A percentile compares a stretch with the other conserved stretches of the same genome.
Evolutionary conservation across 352 stramenopile species (phyloP).

Genomic region (Globisporangium echinulatum): DNA sequence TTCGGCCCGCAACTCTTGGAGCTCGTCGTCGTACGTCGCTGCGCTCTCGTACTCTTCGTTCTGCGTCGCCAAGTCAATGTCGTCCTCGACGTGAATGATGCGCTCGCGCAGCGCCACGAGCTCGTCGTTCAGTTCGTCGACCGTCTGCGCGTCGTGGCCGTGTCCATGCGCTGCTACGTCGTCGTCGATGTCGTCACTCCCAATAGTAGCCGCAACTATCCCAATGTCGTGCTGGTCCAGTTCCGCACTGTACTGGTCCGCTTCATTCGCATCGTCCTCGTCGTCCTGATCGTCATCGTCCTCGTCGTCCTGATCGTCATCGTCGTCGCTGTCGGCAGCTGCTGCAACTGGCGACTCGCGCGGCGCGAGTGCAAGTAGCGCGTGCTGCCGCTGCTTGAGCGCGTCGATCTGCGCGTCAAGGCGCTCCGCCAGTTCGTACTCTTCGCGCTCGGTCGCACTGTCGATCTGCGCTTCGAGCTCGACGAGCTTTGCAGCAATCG

Average conservation of each 20-base stretch:
- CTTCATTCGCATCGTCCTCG: constrained; percentile 17
- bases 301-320: constrained; percentile 18
- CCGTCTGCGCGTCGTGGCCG: constrained; percentile 10
- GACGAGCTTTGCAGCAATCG: constrained; percentile 48
- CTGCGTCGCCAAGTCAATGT: constrained; percentile 62
- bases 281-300: constrained; percentile 20
- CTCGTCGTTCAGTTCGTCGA: constrained; percentile 33
- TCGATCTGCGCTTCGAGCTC: constrained; percentile 68
- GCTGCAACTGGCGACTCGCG: constrained; percentile 8
- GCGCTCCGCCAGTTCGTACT: constrained; percentile 72
- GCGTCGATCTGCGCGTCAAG: constrained; percentile 69
- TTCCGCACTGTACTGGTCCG: constrained; percentile 26
- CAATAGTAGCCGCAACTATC: no score
- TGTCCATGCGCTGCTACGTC: neutral
- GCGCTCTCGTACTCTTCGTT: constrained; percentile 69
- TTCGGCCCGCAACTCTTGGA: constrained; percentile 44
- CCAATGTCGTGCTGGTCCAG: neutral
- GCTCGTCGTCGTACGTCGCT: constrained; percentile 52
- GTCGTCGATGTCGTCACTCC: neutral
- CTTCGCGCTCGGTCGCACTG: constrained; percentile 68
- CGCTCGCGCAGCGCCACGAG: constrained; percentile 37
- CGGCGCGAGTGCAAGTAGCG: constrained; percentile 25
- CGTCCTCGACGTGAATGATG: constrained; percentile 49
- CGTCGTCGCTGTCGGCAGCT: constrained; percentile 10
- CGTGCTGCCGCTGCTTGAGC: constrained; percentile 44